phyloP scores from a whole-genome alignment of 345 rosid genomes.

The Capsella bursapastoris region DNA sequence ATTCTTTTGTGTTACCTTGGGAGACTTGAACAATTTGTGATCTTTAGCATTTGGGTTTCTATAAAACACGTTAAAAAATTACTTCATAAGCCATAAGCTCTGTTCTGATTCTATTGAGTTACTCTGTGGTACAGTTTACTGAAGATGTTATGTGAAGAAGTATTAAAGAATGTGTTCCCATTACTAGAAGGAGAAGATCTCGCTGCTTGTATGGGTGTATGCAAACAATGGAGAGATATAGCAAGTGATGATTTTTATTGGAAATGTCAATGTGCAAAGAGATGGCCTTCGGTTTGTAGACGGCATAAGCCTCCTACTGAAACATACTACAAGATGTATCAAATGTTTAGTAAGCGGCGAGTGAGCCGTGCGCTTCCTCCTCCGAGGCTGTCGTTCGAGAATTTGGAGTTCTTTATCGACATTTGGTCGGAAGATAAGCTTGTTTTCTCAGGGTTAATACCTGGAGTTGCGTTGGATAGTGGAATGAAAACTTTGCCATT shows the following conservation, averaged over 20 bases:
- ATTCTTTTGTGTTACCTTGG: too few relatives aligned
- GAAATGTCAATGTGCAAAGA: constrained; percentile 82
- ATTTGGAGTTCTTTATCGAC: constrained; percentile 81
- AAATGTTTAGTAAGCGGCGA: constrained; percentile 62
- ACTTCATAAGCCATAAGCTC: not conserved
- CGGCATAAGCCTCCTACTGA: constrained; percentile 62
- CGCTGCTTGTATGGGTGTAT: constrained; percentile 77
- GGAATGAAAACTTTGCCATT: constrained; percentile 63
- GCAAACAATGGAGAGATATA: constrained; percentile 79
- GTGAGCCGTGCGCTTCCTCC: constrained; percentile 59
- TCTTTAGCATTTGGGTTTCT: too few relatives aligned
- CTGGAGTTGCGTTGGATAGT: constrained; percentile 59
- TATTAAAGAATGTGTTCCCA: constrained; percentile 82
- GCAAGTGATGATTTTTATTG: constrained; percentile 91
- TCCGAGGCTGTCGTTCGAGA: constrained; percentile 76
- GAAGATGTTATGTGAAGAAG: constrained; percentile 69
- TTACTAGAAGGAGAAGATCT: constrained; percentile 76
- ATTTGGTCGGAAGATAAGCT: constrained; percentile 77
- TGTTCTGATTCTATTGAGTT: not conserved
- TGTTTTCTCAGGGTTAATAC: constrained; percentile 78
- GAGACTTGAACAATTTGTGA: too few relatives aligned
- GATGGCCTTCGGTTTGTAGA: constrained; percentile 95
- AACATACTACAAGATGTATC: constrained; percentile 74
- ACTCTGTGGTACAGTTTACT: not conserved
- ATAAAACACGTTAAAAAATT: too few relatives aligned